phyloP scores from a whole-genome alignment of 2,329 filamentous ascomycete genomes.

The Pseudogymnoascus sp. region DNA sequence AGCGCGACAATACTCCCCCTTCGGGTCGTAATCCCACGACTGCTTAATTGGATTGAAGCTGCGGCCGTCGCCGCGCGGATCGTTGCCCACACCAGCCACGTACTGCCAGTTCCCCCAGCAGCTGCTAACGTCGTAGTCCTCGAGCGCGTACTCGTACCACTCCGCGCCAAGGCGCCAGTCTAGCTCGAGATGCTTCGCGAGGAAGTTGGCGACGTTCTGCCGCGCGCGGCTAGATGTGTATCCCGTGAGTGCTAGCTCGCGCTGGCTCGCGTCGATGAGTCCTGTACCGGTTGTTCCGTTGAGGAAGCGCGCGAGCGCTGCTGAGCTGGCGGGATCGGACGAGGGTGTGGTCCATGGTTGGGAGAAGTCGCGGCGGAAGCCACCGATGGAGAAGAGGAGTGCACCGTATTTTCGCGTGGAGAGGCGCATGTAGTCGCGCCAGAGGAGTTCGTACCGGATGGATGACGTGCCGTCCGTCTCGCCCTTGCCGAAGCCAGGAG shows the following conservation, averaged over 20 bases:
- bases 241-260: slow-evolving; percentile 65
- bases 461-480: slow-evolving; percentile 63
- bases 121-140: slow-evolving; percentile 67
- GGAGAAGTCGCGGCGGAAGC: slow-evolving; percentile 44
- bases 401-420: slow-evolving; percentile 61
- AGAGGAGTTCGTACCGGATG: slow-evolving; percentile 65
- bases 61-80: slow-evolving; percentile 61
- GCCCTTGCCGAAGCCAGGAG: slow-evolving; percentile 51
- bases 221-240: slow-evolving; percentile 70
- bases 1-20: slow-evolving; percentile 59
- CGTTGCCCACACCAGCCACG: slow-evolving; percentile 69
- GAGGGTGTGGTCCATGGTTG: slow-evolving; percentile 34
- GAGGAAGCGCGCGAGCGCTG: slow-evolving; percentile 49
- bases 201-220: slow-evolving; percentile 68
- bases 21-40: slow-evolving; percentile 64
- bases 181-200: slow-evolving; percentile 62
- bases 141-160: slow-evolving; percentile 68
- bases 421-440: slow-evolving; percentile 75
- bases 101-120: slow-evolving; percentile 87
- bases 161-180: slow-evolving; percentile 77
- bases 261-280: slow-evolving; percentile 67
- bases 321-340: slow-evolving; percentile 35
- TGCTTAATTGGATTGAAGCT: slow-evolving; percentile 80
- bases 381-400: slow-evolving; percentile 55
- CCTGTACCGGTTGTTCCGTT: slow-evolving; percentile 65